Conservation (phyloP, 140 eudicot species). For the Flaveria floridana region DNA sequence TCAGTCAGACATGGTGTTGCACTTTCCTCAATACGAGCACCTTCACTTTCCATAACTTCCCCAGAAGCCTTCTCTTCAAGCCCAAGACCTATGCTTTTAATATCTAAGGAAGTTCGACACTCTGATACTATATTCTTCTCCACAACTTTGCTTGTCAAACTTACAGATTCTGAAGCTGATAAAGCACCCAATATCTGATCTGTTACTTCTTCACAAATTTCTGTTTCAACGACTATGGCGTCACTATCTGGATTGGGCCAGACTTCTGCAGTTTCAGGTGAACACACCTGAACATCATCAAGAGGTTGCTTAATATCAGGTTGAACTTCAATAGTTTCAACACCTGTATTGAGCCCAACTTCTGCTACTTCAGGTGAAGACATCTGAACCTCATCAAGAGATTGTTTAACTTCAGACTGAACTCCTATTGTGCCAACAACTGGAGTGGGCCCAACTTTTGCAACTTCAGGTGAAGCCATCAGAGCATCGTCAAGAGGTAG, state of each 20-base stretch:
- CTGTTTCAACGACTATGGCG: neutral
- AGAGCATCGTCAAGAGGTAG: conserved; percentile 24
- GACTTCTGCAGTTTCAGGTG: conserved; percentile 34
- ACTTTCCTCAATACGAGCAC: neutral
- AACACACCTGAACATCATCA: conserved; percentile 22
- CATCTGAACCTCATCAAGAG: conserved; percentile 24
- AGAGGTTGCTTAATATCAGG: conserved; percentile 14
- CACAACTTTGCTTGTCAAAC: conserved; percentile 3
- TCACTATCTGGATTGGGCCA: neutral
- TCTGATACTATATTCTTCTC: neutral
- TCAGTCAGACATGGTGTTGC: conserved; percentile 2
- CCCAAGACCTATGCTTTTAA: neutral
- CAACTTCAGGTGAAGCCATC: conserved; percentile 29
- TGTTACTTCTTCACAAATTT: conserved; percentile 15
- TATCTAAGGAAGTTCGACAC: neutral
- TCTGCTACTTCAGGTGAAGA: conserved; percentile 31
- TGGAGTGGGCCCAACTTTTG: conserved; percentile 8
- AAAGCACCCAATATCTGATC: conserved; percentile 11
- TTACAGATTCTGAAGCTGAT: conserved; percentile 24
- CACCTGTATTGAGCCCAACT: neutral
- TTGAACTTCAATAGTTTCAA: neutral
- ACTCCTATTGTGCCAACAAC: conserved; percentile 6
- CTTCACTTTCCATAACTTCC: conserved; percentile 21
- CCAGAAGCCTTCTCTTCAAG: conserved; percentile 14
- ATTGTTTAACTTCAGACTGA: conserved; percentile 1